Conservation (phyloP, 371 early-diverging fungal genomes). For the Phascolomyces articulosus region DNA sequence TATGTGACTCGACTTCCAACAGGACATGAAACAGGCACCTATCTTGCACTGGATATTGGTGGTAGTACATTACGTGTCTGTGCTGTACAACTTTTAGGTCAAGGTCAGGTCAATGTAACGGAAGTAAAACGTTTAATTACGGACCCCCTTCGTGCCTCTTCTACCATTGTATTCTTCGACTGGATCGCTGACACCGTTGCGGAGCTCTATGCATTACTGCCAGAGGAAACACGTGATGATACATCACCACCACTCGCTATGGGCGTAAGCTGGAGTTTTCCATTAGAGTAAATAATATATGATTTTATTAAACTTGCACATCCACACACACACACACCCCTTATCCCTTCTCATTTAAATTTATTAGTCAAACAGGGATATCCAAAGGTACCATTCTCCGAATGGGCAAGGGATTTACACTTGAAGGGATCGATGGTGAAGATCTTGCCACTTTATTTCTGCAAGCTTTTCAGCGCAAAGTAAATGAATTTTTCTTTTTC, state of each 20-base stretch:
- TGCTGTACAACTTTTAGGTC: slow-evolving; percentile 71
- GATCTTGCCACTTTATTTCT: slow-evolving; percentile 83
- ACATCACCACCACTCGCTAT: slow-evolving; percentile 19
- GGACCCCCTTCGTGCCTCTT: slow-evolving; percentile 67
- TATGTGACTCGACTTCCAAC: slow-evolving; percentile 79
- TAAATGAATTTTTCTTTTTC: slow-evolving; percentile 13
- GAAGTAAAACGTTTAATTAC: slow-evolving; percentile 70
- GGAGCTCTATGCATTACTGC: slow-evolving; percentile 24
- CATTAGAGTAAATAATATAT: slow-evolving; percentile 41
- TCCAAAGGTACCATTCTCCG: slow-evolving; percentile 73
- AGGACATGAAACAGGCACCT: slow-evolving; percentile 81
- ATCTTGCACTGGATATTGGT: slow-evolving; percentile 89
- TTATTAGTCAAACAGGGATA: slow-evolving; percentile 69
- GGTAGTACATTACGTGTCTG: slow-evolving; percentile 89
- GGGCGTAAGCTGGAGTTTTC: slow-evolving; percentile 56
- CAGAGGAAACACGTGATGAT: slow-evolving; percentile 20
- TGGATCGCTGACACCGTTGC: slow-evolving; percentile 77
- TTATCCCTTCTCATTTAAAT: background rate
- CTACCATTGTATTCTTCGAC: slow-evolving; percentile 77
- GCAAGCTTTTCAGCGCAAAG: slow-evolving; percentile 73
- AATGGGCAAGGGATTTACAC: slow-evolving; percentile 92
- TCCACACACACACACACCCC: too few species aligned
- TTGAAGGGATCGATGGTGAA: slow-evolving; percentile 66
- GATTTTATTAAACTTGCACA: background rate
- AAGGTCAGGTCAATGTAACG: slow-evolving; percentile 62